Evolutionary conservation across 202 grass and related monocot genomes (phyloP), one percentile per base, ranked within the genome.

Genomic region (Sporobolus alterniflorus): DNA sequence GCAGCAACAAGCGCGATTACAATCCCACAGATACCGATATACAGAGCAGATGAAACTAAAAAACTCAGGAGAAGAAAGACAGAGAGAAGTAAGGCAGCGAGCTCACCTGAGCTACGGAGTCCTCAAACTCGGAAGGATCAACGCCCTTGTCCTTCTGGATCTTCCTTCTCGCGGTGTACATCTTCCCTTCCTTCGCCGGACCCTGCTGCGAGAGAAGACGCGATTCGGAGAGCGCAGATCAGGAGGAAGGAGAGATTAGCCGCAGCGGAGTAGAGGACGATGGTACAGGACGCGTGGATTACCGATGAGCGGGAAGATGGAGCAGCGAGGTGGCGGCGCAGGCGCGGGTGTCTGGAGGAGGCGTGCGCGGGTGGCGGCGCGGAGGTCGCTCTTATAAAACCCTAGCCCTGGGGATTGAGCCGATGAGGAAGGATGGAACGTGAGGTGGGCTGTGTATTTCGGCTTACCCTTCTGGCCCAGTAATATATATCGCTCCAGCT

Each of bases 131-230:
- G 22, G 89, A 80, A 8, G 92, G 89, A 65, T 92, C 92, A 5
- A 88, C 47, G 66, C 82, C 92, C 92, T 94, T 94, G 2, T 94
- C 92, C 89, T 94, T 94, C 74, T 89, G 92, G 69, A 94, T 94
- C 84, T 94, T 94, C 86, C 77, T 94, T 81, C 87, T 89, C 26
- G 92, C 92, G 46, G 89, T 92, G 46, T 85, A 94, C 92, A 94
- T 94, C 71, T 85, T 86, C 29, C 74, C 67, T 64, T 39, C 16
- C 81, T 79, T 81, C 62, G 40, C 83, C 30, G 36, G 74, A 28
- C 49, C 88, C 78, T 83, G 65, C 28, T 21, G n/a, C 36, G 17
- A 42, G 17, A 11, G n/a, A 11, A 56, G 61, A 52, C 67, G 52
- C 59, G 21, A 40, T 33, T 14, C 33, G 24, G 1, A 20, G 39